Evolutionary conservation across 2,329 filamentous ascomycete species (phyloP), one percentile per base, ranked within the genome.

Genomic region (Trichophyton mentagrophytes): DNA sequence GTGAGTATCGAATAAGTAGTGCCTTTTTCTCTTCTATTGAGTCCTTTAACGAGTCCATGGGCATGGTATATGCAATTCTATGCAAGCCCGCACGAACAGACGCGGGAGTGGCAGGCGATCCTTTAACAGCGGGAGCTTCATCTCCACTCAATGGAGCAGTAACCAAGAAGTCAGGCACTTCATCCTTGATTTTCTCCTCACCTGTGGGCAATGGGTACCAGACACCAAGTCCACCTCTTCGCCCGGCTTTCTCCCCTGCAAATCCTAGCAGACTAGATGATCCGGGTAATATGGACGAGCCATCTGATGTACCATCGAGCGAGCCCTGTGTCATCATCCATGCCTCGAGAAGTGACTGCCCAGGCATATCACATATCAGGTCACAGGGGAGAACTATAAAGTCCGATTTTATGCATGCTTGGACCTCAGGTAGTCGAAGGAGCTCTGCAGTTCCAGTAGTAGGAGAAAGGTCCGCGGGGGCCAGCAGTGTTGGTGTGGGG

Each of bases 361-460:
- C 91, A 2, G 88, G 86, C 15, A 97, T 78, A 69, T 96, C 91
- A 71, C 90, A 96, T 44, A 99, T 85, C 5, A 99, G 79, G 71
- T 99, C 93, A 73, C 93, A 99, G 0, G 93, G 92, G 3, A 99
- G 78, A 2, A 97, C 83, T 27, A 96, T 77, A 69, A 99, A 97
- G 74, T 99, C 90, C 11, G 85, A 84, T 60, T 83, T 90, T 67
- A 99, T 84, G 6, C 85, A 80, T n/a, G 80, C 79, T 69, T 87
- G 85, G 51, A 97, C 84, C 71, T 96, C 88, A 0, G 89, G 87
- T 7, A 96, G 79, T 8, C 91, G 84, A 59, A 99, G 82, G 20
- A 97, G 85, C 68, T 96, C 87, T 6, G 89, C 91, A 5, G 93
- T 97, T 58, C 90, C 90, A 0, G 88, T 95, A 62, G 89, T 93